Conservation (phyloP, 495 filamentous ascomycete species). For the Hypoxylon fragiforme region DNA sequence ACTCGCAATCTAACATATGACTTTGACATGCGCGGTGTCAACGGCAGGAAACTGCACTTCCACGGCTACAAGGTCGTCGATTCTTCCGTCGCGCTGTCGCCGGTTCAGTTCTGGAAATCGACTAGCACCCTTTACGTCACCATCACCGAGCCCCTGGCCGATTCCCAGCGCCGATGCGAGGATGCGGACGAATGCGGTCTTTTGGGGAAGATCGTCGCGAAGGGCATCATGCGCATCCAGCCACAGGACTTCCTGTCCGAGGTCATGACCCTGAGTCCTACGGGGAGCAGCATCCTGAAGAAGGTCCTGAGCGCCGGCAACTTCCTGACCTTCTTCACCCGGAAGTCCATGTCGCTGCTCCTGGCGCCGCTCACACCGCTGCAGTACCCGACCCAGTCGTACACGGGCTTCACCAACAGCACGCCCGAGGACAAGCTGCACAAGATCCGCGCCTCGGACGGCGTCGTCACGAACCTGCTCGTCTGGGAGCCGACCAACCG, state of each 20-base stretch:
- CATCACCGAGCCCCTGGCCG: conserved; percentile 43
- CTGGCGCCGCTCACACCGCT: conserved; percentile 58
- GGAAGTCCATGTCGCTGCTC: conserved; percentile 57
- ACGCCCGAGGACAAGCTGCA: conserved; percentile 45
- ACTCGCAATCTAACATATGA: conserved; percentile 63
- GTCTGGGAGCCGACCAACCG: conserved; percentile 57
- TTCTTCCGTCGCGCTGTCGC: conserved; percentile 58
- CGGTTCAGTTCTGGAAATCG: conserved; percentile 60
- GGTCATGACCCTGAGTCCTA: conserved; percentile 57
- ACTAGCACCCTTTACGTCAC: conserved; percentile 66
- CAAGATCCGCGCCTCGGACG: conserved; percentile 52
- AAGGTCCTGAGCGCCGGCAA: conserved; percentile 48
- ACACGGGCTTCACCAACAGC: conserved; percentile 53
- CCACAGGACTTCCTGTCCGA: conserved; percentile 59
- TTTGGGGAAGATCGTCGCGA: conserved; percentile 51
- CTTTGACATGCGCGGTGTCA: conserved; percentile 59
- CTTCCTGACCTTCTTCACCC: conserved; percentile 61
- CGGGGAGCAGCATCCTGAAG: conserved; percentile 49
- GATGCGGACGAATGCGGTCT: conserved; percentile 45
- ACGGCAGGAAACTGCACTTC: conserved; percentile 57
- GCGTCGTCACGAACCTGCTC: conserved; percentile 56
- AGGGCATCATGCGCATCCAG: conserved; percentile 63
- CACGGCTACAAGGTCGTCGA: conserved; percentile 66
- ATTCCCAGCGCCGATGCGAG: conserved; percentile 32
- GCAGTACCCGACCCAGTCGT: conserved; percentile 55